Base-by-base conservation (phyloP, 495 filamentous ascomycete genomes). In the Thermothielavioides terrestris region DNA sequence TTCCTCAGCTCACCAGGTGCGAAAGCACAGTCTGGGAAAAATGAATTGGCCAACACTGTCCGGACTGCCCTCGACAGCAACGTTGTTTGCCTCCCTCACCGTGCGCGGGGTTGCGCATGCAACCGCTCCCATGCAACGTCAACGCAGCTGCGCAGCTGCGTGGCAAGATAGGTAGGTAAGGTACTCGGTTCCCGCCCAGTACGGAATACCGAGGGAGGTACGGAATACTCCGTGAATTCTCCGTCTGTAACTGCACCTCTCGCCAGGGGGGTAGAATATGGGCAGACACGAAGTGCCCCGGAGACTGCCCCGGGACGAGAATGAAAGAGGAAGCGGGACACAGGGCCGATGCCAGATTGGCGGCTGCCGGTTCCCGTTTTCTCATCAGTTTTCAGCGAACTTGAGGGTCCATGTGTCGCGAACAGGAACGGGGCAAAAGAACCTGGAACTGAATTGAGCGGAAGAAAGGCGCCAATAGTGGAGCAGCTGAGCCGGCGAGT, bases 281-380 rank as follows among this genome's bases (percentile, higher is more conserved):
- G n/a, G n/a, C n/a, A n/a, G n/a, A n/a, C n/a, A n/a, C n/a, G n/a
- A n/a, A n/a, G n/a, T n/a, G n/a, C n/a, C n/a, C n/a, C n/a, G n/a
- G n/a, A n/a, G n/a, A n/a, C n/a, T n/a, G n/a, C n/a, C n/a, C n/a
- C n/a, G n/a, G n/a, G n/a, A n/a, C n/a, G n/a, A n/a, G n/a, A n/a
- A n/a, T n/a, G n/a, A n/a, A n/a, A n/a, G n/a, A n/a, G n/a, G n/a
- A n/a, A n/a, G n/a, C n/a, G n/a, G n/a, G n/a, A n/a, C n/a, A n/a
- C n/a, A n/a, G n/a, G n/a, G n/a, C n/a, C n/a, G n/a, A n/a, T n/a
- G n/a, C n/a, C n/a, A 20, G 22, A 17, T 38, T 38, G 36, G 17
- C 36, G 18, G 36, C 34, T 50, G 47, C 38, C 21, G 30, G 7
- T 28, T 43, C 47, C 47, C 47, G 47, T 15, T 11, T 35, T 26